Evolutionary conservation across 345 rosid genomes (phyloP), one percentile per base, ranked within the genome.

Genomic region (Triadica sebifera): DNA sequence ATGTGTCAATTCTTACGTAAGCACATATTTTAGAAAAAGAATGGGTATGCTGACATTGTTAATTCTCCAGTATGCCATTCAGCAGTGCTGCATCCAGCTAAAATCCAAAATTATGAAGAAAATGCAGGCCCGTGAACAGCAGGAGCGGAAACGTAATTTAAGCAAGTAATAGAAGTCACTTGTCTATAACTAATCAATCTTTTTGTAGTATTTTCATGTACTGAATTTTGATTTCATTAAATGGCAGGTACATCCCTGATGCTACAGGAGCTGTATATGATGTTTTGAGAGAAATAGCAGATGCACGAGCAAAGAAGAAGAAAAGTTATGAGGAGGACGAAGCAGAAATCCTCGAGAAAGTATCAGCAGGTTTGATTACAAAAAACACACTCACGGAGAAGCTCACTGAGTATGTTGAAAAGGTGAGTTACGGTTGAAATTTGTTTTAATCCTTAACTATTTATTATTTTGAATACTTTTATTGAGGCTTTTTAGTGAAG

Each of bases 11-110:
- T 51, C 17, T 69, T 47, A 49, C 7, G 29, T 60, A 39, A 11
- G 43, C 57, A 1, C 61, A 50, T 24, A 12, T 12, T 3, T 38
- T 6, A 5, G 46, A 20, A 46, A 16, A 56, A 52, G 25, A 58
- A 47, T 12, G 29, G 74, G 17, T 70, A 50, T 79, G 63, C 85
- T 84, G 29, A 78, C 65, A 41, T 7, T 75, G 8, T 65, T 46
- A 5, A 45, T 73, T 77, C n/a, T 81, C 24, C 86, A 94, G 99
- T 85, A 86, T 77, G 99, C 97, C 62, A 81, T 92, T 76, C 91
- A 92, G 82, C 98, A 94, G 77, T 94, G 98, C 82, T 94, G 98
- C 88, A 86, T 84, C 85, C 98, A 92, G 85, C 91, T 94, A 41
- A 92, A 92, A 83, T 84, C 88, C 64, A 94, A 94, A 84, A 92